Base-by-base conservation (phyloP, 2,329 filamentous ascomycete genomes). In the Pseudogymnoascus sp. region DNA sequence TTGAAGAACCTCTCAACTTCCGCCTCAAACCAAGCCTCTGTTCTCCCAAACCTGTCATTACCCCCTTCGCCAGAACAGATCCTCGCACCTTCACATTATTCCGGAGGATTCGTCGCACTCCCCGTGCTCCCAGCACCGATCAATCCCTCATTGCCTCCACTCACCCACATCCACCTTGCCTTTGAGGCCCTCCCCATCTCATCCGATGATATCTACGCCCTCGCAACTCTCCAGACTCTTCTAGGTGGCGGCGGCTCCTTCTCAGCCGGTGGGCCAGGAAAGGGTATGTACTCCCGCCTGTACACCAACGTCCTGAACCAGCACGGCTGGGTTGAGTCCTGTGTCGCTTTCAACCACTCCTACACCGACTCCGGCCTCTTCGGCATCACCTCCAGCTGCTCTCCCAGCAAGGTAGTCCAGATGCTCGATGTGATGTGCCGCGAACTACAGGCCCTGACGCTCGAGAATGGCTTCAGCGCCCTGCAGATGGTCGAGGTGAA, bases 221-320 rank as follows among this genome's bases (percentile, higher is more conserved):
- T 97, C 49, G 94, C 94, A 5, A 96, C 93, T 0, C 82, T 99
- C 1, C 95, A 97, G 76, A 97, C 92, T 1, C 88, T 99, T 8
- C 90, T 99, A 35, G 94, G 94, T 63, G 94, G 94, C 58, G 94
- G 94, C 58, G 94, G 94, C 23, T 97, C 92, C 62, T 99, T 99
- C 79, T 96, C 91, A 14, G 94, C 94, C 61, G 94, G 94, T 69
- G 94, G 94, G 0, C 94, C 94, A 4, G 94, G 94, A 61, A 99
- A 99, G 80, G 94, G 94, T 74, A 99, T 99, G 94, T 97, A 97
- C 81, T 96, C 91, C 38, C 89, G 94, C 11, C 84, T 99, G 7
- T 99, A 97, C 81, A 97, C 92, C 66, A 96, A 97, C 74, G 93
- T 97, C 0, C 84, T 99, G 60, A 99, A 99, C 79, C 92, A 97